These are phyloP conservation scores for Nakaseomyces sp. DNA, from an alignment of 1,139 yeast genomes.

Conservation along the genomic window DNA sequence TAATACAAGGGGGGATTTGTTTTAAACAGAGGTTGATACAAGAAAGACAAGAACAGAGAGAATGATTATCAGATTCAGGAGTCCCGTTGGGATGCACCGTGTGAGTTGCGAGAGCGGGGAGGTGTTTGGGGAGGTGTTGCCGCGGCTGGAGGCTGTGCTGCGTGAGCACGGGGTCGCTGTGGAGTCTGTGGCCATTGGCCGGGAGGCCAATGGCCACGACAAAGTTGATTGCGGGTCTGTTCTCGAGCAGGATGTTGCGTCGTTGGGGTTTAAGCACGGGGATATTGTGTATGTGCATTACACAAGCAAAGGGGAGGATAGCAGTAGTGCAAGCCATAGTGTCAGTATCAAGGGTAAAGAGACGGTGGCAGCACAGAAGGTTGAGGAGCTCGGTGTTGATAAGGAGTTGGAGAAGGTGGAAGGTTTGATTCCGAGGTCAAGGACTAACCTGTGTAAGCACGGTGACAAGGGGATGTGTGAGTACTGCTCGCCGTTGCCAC, in stretches of 20 bases:
- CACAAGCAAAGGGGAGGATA: constrained; percentile 28
- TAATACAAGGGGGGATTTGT: background rate
- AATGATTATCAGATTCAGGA: constrained; percentile 65
- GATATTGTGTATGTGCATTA: constrained; percentile 63
- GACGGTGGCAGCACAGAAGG: too few relatives aligned
- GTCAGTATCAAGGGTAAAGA: constrained; percentile 13
- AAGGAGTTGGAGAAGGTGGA: constrained; percentile 53
- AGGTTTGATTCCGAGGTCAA: constrained; percentile 64
- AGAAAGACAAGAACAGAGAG: background rate
- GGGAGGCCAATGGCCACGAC: constrained; percentile 26
- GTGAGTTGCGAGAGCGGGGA: constrained; percentile 43
- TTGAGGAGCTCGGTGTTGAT: constrained; percentile 60
- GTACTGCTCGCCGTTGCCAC: constrained; percentile 90
- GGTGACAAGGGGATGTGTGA: constrained; percentile 97
- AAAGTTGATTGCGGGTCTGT: constrained; percentile 40
- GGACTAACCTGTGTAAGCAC: constrained; percentile 68
- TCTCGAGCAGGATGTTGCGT: constrained; percentile 41
- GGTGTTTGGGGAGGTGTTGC: constrained; percentile 43
- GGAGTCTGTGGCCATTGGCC: constrained; percentile 33
- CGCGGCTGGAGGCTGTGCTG: constrained; percentile 32
- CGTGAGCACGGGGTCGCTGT: constrained; percentile 20
- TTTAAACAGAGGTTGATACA: background rate
- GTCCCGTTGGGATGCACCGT: constrained; percentile 77
- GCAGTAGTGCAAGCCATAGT: too few relatives aligned
- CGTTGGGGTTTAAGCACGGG: constrained; percentile 68